Evolutionary conservation across 768 basidiomycete species (phyloP).

Genomic region (Wakefieldia striispora): DNA sequence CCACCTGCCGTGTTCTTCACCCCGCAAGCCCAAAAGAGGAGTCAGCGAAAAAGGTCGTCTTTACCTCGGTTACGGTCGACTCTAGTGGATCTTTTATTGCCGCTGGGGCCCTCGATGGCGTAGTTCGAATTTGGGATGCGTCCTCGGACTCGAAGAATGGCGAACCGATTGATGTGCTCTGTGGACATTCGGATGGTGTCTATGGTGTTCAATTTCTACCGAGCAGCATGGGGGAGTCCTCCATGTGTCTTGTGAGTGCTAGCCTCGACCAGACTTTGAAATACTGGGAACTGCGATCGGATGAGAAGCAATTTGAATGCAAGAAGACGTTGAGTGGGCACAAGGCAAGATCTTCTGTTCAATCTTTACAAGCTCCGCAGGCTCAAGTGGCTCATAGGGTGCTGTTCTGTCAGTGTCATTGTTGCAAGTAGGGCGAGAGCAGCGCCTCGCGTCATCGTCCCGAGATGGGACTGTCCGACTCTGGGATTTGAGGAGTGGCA

Average conservation of each 20-base stretch:
- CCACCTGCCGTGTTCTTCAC: conserved; percentile 18
- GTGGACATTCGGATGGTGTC: conserved; percentile 31
- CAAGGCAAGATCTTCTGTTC: conserved; percentile 12
- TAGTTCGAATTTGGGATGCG: conserved; percentile 52
- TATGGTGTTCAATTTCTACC: conserved; percentile 33
- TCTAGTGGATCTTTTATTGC: conserved; percentile 42
- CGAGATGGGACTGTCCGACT: conserved; percentile 35
- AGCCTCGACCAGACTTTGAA: conserved; percentile 34
- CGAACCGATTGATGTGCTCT: conserved; percentile 21
- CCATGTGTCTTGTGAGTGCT: conserved; percentile 29
- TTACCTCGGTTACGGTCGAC: conserved; percentile 31
- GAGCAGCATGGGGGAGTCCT: conserved; percentile 20
- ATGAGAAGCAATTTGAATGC: conserved; percentile 27
- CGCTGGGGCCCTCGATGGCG: conserved; percentile 51
- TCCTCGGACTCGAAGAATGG: conserved; percentile 33
- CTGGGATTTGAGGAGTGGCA: conserved; percentile 35
- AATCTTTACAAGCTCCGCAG: background rate
- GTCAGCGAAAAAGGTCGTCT: conserved; percentile 23
- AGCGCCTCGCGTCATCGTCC: conserved; percentile 37
- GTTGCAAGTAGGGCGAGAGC: conserved; percentile 33
- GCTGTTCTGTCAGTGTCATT: conserved; percentile 31
- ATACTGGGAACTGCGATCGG: conserved; percentile 43
- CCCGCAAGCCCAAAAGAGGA: conserved; percentile 14
- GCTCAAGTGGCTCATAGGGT: conserved; percentile 21
- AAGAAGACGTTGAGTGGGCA: conserved; percentile 33